Evolutionary conservation across 2,329 filamentous ascomycete genomes (phyloP).

Genomic region (Annulohypoxylon truncatum): DNA sequence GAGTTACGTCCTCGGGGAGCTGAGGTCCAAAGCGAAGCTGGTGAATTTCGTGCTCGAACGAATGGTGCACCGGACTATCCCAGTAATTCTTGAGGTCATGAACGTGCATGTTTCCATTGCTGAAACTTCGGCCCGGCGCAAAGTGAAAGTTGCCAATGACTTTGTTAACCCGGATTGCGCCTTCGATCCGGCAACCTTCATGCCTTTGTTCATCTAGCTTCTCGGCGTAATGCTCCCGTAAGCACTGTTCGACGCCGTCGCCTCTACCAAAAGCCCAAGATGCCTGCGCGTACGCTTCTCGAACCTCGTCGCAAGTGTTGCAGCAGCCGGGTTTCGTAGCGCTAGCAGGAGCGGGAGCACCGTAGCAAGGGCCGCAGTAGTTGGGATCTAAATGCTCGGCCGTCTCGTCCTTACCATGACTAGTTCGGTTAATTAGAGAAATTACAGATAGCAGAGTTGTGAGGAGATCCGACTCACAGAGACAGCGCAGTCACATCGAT

Average conservation of each 20-base stretch:
- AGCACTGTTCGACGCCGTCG: constrained; percentile 93
- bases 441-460: neutral
- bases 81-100: constrained; percentile 98
- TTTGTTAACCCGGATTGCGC: constrained; percentile 94
- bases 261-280: constrained; percentile 96
- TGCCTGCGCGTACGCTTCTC: constrained; percentile 89
- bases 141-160: constrained; percentile 99
- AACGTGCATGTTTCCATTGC: constrained; percentile 95
- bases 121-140: constrained; percentile 95
- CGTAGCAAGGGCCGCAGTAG: constrained; percentile 96
- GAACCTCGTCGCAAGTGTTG: constrained; percentile 95
- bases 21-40: constrained; percentile 92
- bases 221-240: constrained; percentile 92
- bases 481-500: constrained; percentile 77
- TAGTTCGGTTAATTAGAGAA: constrained; percentile 49
- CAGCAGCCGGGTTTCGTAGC: constrained; percentile 89
- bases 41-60: constrained; percentile 90
- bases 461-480: constrained; percentile 62
- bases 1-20: constrained; percentile 76
- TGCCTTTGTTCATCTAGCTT: constrained; percentile 86
- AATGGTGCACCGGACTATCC: constrained; percentile 79
- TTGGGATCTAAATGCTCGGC: constrained; percentile 85
- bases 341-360: constrained; percentile 77
- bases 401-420: constrained; percentile 74
- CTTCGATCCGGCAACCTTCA: constrained; percentile 95